Evolutionary conservation across 2,329 filamentous ascomycete genomes (phyloP), one percentile per base, ranked within the genome.

Genomic region (Botryotinia calthae): DNA sequence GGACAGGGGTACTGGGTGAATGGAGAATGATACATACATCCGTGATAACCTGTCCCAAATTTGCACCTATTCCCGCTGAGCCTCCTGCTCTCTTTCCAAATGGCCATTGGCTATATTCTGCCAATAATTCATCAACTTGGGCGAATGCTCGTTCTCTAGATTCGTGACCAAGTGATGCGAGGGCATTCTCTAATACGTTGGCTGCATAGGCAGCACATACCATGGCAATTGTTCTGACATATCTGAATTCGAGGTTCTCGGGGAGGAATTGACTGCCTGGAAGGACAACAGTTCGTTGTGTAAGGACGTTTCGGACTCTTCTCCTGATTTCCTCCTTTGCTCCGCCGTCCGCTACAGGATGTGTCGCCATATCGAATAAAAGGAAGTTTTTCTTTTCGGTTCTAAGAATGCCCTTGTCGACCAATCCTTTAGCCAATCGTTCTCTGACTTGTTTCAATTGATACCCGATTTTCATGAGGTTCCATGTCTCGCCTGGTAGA

Each of bases 341-440:
- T 80, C 94, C 95, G 77, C 94, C 93, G 80, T 99, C 96, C 76
- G 94, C 95, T 73, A 99, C 95, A 59, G 96, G 96, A 83, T 99
- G 96, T 76, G 96, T 99, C 73, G 96, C 96, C 96, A 99, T 99
- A 85, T 99, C 96, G 86, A 99, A 99, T 76, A 99, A 92, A 76
- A 99, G 89, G 86, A 99, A 99, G 86, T 99, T 99, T 84, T 94
- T 94, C 87, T 99, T 99, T 84, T 99, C 96, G 74, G 96, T 99
- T 79, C 96, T 93, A 73, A 99, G 89, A 82, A 99, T 97, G 80
- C 96, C 96, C 86, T 99, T 99, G 86, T 99, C 96, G 76, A 99
- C 96, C 63, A 99, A 89, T 48, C 96, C 96, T 84, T 99, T 99
- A 80, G 95, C 95, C 73, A 99, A 88, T 73, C 96, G 93, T 86